Evolutionary conservation across 2,329 filamentous ascomycete species (phyloP), one percentile per base, ranked within the genome.

Genomic region (Paraphaeosphaeria sporulosa): DNA sequence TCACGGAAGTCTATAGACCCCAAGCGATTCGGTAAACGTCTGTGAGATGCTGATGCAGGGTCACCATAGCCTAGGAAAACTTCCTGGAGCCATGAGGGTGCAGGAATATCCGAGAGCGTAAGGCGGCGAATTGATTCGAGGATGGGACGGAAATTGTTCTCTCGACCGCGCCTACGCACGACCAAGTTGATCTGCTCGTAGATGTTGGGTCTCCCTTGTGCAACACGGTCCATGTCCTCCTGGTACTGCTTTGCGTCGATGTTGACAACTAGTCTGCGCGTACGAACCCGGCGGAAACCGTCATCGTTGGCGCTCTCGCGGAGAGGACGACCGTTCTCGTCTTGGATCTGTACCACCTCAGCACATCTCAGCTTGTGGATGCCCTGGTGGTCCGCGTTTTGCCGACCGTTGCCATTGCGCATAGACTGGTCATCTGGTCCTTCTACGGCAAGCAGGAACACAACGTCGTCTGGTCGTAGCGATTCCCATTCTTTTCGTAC

Each of bases 41-140:
- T 93, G 80, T 96, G 97, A 23, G 88, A 91, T 36, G 95, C 95
- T 60, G 91, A 90, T 32, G 92, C 87, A 59, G 95, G 94, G 77
- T 99, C 94, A 49, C 95, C 95, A 76, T 96, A 98, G 3, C 95
- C 95, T n/a, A 99, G 82, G 77, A 98, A 99, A 10, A 98, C 94
- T 67, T 98, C 95, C 71, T 97, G 93, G 46, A 99, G 84, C 95
- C 95, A 99, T 2, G 89, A 87, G 15, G 95, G 93, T 56, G 98
- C 84, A 7, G 92, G 91, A 21, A 94, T 89, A 68, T 96, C 92
- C 0, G 93, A 93, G 36, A 96, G 83, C 1, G 93, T 90, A 32
- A 99, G 85, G 64, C 88, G 91, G 72, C 90, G 92, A 73, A 99
- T 96, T 1, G 94, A 97, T 70, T 97, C 92, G 38, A 99, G 83